These are phyloP conservation scores for Thyridium curvatum DNA, from an alignment of 2,329 filamentous ascomycete species.

Conservation along the genomic window DNA sequence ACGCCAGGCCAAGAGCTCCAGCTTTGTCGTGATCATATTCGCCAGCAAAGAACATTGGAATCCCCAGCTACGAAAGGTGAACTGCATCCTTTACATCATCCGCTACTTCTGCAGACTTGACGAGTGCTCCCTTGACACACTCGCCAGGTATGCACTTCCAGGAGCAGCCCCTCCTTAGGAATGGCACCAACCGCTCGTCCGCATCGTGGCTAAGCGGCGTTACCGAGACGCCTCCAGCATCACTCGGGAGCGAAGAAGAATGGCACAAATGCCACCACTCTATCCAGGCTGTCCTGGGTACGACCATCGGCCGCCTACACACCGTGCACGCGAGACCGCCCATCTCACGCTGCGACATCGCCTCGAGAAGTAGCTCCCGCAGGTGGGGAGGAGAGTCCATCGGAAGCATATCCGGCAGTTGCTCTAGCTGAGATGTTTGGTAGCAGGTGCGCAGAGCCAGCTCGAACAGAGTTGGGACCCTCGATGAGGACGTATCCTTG, in stretches of 20 bases:
- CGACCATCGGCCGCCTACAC: constrained; percentile 39
- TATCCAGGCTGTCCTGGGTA: constrained; percentile 50
- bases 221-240: constrained; percentile 3
- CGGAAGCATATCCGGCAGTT: constrained; percentile 36
- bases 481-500: constrained; percentile 1
- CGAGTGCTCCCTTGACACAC: no score
- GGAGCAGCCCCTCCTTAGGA: constrained; percentile 42
- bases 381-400: constrained; percentile 31
- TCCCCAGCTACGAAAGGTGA: no score
- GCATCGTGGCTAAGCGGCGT: constrained; percentile 19
- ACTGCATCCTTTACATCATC: no score
- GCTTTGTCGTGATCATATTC: no score
- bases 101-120: no score
- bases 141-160: constrained; percentile 36
- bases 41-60: no score
- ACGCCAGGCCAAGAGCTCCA: no score
- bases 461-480: constrained; percentile 45
- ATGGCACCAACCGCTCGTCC: constrained; percentile 34
- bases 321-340: constrained; percentile 46
- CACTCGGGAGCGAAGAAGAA: not conserved
- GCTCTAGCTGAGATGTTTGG: constrained; percentile 31
- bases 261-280: constrained; percentile 49
- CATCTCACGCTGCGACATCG: constrained; percentile 32
- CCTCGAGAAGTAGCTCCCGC: constrained; percentile 29
- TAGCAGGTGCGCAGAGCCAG: constrained; percentile 40